A percentile compares a stretch with the other conserved stretches of the same genome.
Evolutionary conservation across 345 rosid species (phyloP).

Genomic region (Brassica rapa): DNA sequence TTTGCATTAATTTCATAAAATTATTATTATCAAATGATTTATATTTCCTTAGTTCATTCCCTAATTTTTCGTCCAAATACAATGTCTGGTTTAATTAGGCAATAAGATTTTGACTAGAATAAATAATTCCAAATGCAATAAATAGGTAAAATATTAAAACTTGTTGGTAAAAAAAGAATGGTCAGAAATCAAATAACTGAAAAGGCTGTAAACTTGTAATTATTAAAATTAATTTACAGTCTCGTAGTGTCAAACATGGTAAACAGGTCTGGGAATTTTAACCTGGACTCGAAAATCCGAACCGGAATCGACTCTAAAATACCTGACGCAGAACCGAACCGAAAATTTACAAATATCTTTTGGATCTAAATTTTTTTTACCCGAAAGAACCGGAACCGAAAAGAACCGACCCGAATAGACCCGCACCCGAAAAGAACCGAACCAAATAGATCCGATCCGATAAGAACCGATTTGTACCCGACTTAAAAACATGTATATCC

Average conservation of each 20-base stretch:
- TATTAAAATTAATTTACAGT: neutral
- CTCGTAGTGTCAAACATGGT: neutral
- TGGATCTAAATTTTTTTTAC: too few species aligned
- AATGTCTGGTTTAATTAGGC: slow-evolving; percentile 26
- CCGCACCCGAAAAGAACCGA: too few species aligned
- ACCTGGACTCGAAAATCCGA: too few species aligned
- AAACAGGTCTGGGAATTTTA: too few species aligned
- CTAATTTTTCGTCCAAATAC: slow-evolving; percentile 10
- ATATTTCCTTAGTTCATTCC: slow-evolving; percentile 9
- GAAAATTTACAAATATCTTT: too few species aligned
- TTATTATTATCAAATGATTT: neutral
- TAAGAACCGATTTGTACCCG: too few species aligned
- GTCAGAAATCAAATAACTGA: neutral
- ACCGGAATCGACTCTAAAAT: too few species aligned
- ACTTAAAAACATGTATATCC: too few species aligned
- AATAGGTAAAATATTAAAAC: neutral
- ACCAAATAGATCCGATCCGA: too few species aligned
- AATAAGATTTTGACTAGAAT: neutral
- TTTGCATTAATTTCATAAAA: neutral
- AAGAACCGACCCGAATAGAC: too few species aligned
- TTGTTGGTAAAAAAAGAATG: neutral
- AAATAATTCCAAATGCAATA: neutral
- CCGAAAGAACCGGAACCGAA: too few species aligned
- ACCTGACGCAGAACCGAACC: too few species aligned
- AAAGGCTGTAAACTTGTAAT: neutral